Conservation (phyloP, 108 stramenopile species). For the Phaeodactylum tricornutum region DNA sequence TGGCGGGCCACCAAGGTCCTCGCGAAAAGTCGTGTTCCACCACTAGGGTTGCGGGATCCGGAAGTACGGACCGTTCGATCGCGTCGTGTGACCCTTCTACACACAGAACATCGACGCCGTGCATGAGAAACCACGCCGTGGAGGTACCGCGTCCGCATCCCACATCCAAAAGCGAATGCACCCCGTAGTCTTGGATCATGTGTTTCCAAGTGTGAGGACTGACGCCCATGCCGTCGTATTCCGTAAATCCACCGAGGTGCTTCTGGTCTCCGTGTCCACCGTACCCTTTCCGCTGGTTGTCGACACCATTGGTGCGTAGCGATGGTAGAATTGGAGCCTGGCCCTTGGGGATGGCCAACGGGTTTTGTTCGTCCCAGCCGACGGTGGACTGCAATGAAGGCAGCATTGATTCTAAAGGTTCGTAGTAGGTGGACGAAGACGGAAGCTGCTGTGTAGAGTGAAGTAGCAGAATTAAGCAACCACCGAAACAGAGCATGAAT, state of each 20-base stretch:
- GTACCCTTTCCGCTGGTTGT: slow-evolving; percentile 24
- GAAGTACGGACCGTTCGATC: slow-evolving; percentile 39
- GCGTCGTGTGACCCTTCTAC: slow-evolving; percentile 80
- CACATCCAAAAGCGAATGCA: slow-evolving; percentile 67
- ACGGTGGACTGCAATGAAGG: no score
- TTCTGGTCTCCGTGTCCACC: slow-evolving; percentile 61
- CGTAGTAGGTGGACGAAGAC: no score
- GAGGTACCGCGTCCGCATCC: slow-evolving; percentile 72
- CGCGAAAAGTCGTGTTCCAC: slow-evolving; percentile 58
- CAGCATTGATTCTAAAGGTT: no score
- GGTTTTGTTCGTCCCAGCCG: no score
- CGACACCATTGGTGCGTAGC: slow-evolving; percentile 16
- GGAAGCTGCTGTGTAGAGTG: no score
- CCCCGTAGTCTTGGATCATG: slow-evolving; percentile 30
- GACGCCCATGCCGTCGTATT: slow-evolving; percentile 37
- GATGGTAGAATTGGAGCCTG: slow-evolving; percentile 22
- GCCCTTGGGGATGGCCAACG: slow-evolving; percentile 21
- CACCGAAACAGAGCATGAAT: no score
- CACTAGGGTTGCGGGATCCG: slow-evolving; percentile 20
- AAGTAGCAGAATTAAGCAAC: no score
- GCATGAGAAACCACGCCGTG: slow-evolving; percentile 54
- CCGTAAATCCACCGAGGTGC: slow-evolving; percentile 77
- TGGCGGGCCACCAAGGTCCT: slow-evolving; percentile 82
- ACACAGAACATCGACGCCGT: slow-evolving; percentile 46
- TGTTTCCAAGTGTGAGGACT: slow-evolving; percentile 43